Evolutionary conservation across 2,329 filamentous ascomycete genomes (phyloP).

Genomic region (Byssochlamys sp.): DNA sequence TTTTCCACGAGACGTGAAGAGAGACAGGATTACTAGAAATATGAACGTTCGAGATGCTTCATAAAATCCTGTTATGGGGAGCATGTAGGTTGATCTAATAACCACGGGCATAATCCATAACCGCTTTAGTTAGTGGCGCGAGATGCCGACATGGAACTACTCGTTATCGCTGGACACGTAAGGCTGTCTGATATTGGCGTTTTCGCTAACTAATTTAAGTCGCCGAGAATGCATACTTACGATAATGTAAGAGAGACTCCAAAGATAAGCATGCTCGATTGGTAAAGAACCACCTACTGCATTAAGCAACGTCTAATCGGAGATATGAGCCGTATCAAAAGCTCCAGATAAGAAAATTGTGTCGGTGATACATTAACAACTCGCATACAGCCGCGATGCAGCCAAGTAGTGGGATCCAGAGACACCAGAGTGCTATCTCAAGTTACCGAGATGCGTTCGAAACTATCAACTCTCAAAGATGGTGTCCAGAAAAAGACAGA

Average conservation of each 20-base stretch:
- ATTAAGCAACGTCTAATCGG: background rate
- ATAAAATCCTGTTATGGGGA: background rate
- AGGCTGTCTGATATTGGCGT: background rate
- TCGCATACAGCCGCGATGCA: background rate
- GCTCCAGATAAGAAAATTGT: background rate
- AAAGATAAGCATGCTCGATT: background rate
- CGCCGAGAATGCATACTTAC: background rate
- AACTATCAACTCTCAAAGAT: background rate
- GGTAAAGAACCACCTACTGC: background rate
- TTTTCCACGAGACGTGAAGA: background rate
- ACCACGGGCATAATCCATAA: background rate
- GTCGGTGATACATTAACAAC: background rate
- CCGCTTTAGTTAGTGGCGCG: background rate
- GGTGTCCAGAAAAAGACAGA: background rate
- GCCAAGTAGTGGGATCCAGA: background rate
- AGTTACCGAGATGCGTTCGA: background rate
- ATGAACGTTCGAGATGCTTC: background rate
- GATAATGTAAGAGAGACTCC: background rate
- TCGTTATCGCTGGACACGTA: background rate
- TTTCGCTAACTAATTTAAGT: background rate
- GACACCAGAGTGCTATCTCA: background rate
- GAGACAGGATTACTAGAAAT: background rate
- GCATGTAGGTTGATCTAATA: background rate
- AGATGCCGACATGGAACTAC: background rate
- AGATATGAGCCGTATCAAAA: background rate